Evolutionary conservation across 768 basidiomycete genomes (phyloP), one percentile per base, ranked within the genome.

Genomic region (Pholiota molesta): DNA sequence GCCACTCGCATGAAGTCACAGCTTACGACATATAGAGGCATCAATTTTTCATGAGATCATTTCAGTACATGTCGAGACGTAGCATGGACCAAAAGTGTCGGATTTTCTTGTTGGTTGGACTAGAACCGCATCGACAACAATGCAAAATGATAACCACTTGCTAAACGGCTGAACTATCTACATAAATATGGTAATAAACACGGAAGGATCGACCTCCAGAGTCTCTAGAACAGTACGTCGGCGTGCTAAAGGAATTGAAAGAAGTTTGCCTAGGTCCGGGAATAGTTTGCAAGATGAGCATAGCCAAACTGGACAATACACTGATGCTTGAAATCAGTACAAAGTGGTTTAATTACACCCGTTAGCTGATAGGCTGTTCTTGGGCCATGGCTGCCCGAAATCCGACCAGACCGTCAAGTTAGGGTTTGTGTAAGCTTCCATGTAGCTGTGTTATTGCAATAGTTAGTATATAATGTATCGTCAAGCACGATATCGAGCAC

Each of bases 351-450:
- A 55, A 26, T 37, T 49, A 37, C 60, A 52, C 6, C 54, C 54
- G 13, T 21, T 51, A 9, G 51, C 13, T 1, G 57, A 31, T 28
- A 77, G 49, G 35, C 69, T 76, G 70, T 87, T 89, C 74, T 83
- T 87, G 11, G 88, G 87, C 71, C 82, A 80, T 2, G 82, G 74
- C 64, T 86, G 82, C 16, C 75, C 73, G 61, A 75, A 83, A 21
- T 79, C 70, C 29, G 67, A 61, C 81, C 81, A 82, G 6, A 76
- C 77, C n/a, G 80, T 81, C 1, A 80, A 57, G 63, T 84, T 81
- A 14, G 84, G 76, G 66, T 93, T 89, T 4, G 79, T 82, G 68
- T 92, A 93, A 1, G 84, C 86, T 59, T 88, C 84, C 33, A 75
- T 71, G 69, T 89, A 85, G 65, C 86, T 88, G 64, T 42, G 62